Base-by-base conservation (phyloP, 352 stramenopile species). In the Globisporangium rhizosaccharum region DNA sequence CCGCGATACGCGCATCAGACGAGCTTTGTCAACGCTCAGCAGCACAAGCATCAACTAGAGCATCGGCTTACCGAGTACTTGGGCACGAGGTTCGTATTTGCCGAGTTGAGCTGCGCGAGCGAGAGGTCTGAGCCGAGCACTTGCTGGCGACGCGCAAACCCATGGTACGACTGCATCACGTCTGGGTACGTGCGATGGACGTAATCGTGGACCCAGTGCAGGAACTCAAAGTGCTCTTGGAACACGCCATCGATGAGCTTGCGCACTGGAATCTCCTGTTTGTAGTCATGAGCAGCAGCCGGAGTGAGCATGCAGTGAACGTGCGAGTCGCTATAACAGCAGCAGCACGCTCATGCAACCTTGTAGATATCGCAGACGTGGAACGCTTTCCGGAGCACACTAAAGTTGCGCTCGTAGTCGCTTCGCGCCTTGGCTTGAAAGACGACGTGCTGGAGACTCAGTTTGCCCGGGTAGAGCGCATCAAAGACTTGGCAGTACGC, bases 121-220 rank as follows among this genome's bases (percentile, higher is more conserved):
- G 72, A 75, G 23, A 70, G 46, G 18, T 69, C 56, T 23, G 70
- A 36, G 12, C 63, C 58, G 39, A 85, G 57, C 47, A 75, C 61
- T 47, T 87, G 67, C 51, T 85, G 73, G 2, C 81, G 75, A 1
- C 78, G 66, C 44, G 80, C 71, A 58, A 87, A 87, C 0, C 71
- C 81, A 26, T 79, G 59, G 46, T 85, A 84, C 39, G 73, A 81
- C 41, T 71, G 70, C 33, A 80, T 68, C 7, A 75, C 73, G 18
- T 88, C 76, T 12, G 75, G 79, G 51, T 76, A 89, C 23, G 70
- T 91, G 53, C 80, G 76, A 51, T 88, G 76, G n/a, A 85, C 78
- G 59, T 90, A 87, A 61, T 92, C 79, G 51, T 92, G 82, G 25
- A 92, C 59, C 82, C 82, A 92, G 57, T 92, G 78, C 49, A 92